Evolutionary conservation across 768 basidiomycete species (phyloP), one percentile per base, ranked within the genome.

Genomic region (Cantharellus cinnabarinus): DNA sequence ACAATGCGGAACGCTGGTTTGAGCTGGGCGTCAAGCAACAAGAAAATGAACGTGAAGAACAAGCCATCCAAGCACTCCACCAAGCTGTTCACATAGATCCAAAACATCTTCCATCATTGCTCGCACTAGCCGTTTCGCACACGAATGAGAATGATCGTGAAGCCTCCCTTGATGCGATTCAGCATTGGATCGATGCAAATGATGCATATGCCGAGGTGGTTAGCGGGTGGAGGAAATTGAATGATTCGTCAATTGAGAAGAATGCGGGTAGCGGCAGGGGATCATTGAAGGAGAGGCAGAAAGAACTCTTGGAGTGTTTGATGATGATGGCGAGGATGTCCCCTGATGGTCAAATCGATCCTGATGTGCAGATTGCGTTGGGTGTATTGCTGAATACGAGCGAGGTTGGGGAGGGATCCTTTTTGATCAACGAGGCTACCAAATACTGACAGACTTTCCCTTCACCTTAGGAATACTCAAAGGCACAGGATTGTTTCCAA

Each of bases 1-100:
- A 68, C 4, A 77, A 85, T 64, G 80, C 85, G 3, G 63, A 70
- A 41, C 83, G 82, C 4, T 99, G 95, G 95, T 93, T 79, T 67
- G 79, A 85, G 63, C 81, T 98, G 56, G 95, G 95, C 35, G 82
- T 99, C 55, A 91, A 88, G 70, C 95, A 98, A 67, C 95, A 99
- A 69, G 93, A 95, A 70, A 95, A 93, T 68, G 95, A 99, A 69
- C 81, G 93, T 14, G 95, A 99, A 71, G 76, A 77, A 4, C 83
- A 89, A 65, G 95, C 95, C 3, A 77, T 98, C 48, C 76, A 81
- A 58, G 95, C 95, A 2, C 76, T 99, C 20, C 73, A 76, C 55
- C 83, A 82, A 59, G 83, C 90, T 5, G 72, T 90, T 56, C 80
- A 85, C 62, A 77, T 98, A 41, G 85, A 94, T 64, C 81, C 89